Conservation (phyloP, 2,329 filamentous ascomycete species). For the Clonostachys byssicola region DNA sequence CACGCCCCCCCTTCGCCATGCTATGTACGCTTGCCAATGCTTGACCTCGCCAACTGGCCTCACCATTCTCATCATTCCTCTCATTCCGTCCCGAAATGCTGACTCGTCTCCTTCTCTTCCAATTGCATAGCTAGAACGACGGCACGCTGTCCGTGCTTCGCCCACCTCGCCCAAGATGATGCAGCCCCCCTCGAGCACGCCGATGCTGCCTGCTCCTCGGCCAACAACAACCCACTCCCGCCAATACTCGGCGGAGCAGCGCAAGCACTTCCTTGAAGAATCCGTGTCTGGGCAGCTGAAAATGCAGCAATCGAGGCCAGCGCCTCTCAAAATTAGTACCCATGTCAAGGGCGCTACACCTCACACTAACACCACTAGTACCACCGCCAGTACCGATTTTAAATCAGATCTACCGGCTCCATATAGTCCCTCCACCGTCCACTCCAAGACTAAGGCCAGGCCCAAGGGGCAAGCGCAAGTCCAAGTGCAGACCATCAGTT, state of each 20-base stretch:
- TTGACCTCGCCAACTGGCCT: too few species aligned
- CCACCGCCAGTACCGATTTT: not conserved
- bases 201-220: too few species aligned
- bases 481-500: not conserved
- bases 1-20: not conserved
- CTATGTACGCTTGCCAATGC: not conserved
- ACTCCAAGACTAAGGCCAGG: not conserved
- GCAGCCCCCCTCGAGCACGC: too few species aligned
- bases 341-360: not conserved
- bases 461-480: not conserved
- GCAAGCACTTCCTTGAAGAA: too few species aligned
- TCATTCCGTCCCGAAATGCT: not conserved
- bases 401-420: not conserved
- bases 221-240: too few species aligned
- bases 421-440: not conserved
- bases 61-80: not conserved
- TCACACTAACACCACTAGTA: not conserved
- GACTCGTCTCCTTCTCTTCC: not conserved
- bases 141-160: not conserved
- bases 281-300: too few species aligned
- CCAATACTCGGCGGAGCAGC: too few species aligned
- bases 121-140: conserved; percentile 2
- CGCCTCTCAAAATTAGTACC: not conserved
- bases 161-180: too few species aligned
- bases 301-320: too few species aligned